Evolutionary conservation across 2,329 filamentous ascomycete species (phyloP), one percentile per base, ranked within the genome.

Genomic region (Calonectria pauciramosa): DNA sequence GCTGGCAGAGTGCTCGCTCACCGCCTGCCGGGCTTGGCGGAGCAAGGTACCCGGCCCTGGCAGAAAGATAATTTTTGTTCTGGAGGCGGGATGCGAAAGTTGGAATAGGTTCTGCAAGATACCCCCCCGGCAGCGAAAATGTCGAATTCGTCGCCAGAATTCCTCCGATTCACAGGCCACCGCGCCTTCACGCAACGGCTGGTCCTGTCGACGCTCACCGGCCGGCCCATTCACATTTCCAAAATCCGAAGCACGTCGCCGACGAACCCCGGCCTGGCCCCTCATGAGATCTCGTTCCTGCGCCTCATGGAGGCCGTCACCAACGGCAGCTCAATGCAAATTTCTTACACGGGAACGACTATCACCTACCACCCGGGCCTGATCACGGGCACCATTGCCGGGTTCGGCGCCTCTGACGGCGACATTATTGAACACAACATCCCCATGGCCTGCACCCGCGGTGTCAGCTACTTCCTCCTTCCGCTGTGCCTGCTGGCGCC

Each of bases 311-410:
- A 99, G 85, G 91, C 95, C 79, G 90, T 99, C 81, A 99, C 97
- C 82, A 99, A 99, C 89, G 97, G 97, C 86, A 95, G 94, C 72
- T 93, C 94, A 71, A 95, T 99, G 87, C 96, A 98, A 82, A 98
- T 99, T 80, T 98, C 96, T 14, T 97, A 98, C 87, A 98, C 96
- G 1, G 97, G 97, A 83, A 99, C 97, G 0, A 96, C 95, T 1
- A 91, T 99, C 71, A 93, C 96, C 47, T 99, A 97, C 87, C 94
- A 95, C 78, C 97, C 97, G 0, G 97, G 97, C 44, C 89, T 99
- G 51, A 97, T 99, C 81, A 97, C 95, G 0, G 97, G 97, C 75
- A 94, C 93, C 60, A 92, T 94, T 30, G 89, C 94, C 26, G 95
- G 95, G 23, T 90, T 93, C 65, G 95, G 95, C 80, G 93, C 94